These are phyloP conservation scores for Pyracantha coccinea DNA, from an alignment of 331 rosid genomes.

Conservation along the genomic window DNA sequence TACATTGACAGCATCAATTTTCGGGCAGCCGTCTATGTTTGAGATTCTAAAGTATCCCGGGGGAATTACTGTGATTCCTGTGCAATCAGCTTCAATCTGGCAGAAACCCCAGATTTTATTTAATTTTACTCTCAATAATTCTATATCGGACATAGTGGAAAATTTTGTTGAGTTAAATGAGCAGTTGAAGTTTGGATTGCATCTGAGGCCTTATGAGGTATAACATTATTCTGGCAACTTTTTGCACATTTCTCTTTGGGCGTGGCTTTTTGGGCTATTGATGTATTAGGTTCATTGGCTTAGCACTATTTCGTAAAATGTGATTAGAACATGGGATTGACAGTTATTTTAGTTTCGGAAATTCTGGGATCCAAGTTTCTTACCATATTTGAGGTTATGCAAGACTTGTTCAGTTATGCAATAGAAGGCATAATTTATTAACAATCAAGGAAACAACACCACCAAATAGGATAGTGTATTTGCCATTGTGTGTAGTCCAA, in stretches of 20 bases:
- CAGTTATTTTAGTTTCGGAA: not conserved
- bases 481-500: not conserved
- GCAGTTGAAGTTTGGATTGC: constrained; percentile 60
- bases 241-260: constrained; percentile 10
- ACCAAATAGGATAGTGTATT: not conserved
- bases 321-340: not conserved
- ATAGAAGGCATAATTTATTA: not conserved
- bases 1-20: constrained; percentile 53
- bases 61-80: constrained; percentile 71
- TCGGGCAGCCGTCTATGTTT: constrained; percentile 61
- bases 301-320: not conserved
- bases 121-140: constrained; percentile 70
- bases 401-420: not conserved
- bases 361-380: not conserved
- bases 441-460: constrained; percentile 1
- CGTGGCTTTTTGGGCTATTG: not conserved
- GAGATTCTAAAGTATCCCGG: constrained; percentile 71
- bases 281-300: not conserved
- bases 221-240: constrained; percentile 3
- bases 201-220: constrained; percentile 71
- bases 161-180: constrained; percentile 47
- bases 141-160: constrained; percentile 52
- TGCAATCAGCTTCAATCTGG: constrained; percentile 55
- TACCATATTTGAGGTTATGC: not conserved
- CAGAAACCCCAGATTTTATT: constrained; percentile 61